A percentile compares a stretch with the other conserved stretches of the same genome.
These are phyloP conservation scores for Xylaria sp. DNA, from an alignment of 2,329 filamentous ascomycete species.

Conservation along the genomic window DNA sequence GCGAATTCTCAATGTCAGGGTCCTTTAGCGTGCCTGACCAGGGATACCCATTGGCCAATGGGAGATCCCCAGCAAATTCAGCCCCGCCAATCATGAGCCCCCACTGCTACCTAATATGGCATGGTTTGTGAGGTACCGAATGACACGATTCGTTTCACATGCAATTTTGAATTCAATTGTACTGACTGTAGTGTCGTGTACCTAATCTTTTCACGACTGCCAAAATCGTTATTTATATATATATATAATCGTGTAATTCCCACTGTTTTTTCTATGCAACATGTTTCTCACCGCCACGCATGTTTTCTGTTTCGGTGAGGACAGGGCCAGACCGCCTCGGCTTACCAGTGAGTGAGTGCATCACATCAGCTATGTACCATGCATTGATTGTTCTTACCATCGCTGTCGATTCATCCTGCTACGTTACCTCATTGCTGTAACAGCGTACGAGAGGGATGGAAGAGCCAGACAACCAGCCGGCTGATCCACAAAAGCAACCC, in stretches of 20 bases:
- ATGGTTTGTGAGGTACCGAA: neutral
- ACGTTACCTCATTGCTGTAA: neutral
- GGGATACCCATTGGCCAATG: conserved; percentile 31
- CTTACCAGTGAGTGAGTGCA: neutral
- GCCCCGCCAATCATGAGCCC: neutral
- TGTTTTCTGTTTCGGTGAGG: neutral
- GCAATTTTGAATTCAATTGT: neutral
- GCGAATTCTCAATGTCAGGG: conserved; percentile 4
- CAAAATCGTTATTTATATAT: neutral
- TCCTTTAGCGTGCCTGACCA: neutral
- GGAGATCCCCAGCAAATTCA: conserved; percentile 8
- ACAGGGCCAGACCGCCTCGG: conserved; percentile 12
- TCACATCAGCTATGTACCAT: conserved; percentile 3
- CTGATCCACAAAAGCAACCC: neutral
- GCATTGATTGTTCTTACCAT: neutral
- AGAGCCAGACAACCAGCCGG: neutral
- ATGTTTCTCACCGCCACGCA: conserved; percentile 5
- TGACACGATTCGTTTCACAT: conserved; percentile 9
- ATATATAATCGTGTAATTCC: neutral
- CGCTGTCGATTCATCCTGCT: neutral
- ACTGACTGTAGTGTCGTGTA: too few species aligned
- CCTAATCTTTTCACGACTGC: neutral
- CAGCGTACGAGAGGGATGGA: neutral
- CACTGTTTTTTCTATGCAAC: neutral
- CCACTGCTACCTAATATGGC: neutral